Evolutionary conservation across 495 filamentous ascomycete genomes (phyloP), one percentile per base, ranked within the genome.

Genomic region (Physcia stellaris): DNA sequence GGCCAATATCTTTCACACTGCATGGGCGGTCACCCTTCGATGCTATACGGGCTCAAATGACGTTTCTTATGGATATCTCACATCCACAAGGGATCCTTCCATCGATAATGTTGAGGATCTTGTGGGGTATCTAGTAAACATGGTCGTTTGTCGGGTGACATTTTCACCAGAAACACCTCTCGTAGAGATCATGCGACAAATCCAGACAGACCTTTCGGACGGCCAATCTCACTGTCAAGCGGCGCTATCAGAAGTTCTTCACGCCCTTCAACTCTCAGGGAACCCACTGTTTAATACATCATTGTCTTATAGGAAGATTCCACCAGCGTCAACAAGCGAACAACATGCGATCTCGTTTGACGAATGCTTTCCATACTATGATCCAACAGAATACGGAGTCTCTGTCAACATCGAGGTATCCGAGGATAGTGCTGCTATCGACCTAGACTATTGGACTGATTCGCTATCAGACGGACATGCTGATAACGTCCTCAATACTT

Each of bases 391-490:
- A 49, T 70, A 70, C 43, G 58, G 60, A 6, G 48, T 76, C 1
- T 71, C 62, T 24, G 51, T 75, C 37, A 73, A 73, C 41, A 60
- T 76, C 18, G 71, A 74, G 40, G 58, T 63, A 0, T 51, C 57
- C 11, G 64, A 68, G 20, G 53, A 58, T 3, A 50, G 56, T 3
- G 66, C 61, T 6, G 48, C 50, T 0, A 66, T 76, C 33, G 64
- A 72, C 22, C 28, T 76, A 4, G 71, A 73, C 40, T 73, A 71
- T 50, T 76, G 71, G 71, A 72, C 68, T 0, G 64, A 66, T 33
- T 47, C 44, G 18, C 45, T 70, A 6, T 70, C 64, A 0, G 57
- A 61, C 40, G 49, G 49, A 2, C 67, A 74, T 41, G 71, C 69
- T n/a, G 32, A 43, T n/a, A 65, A 68, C 41, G 61, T 75, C 11